Evolutionary conservation across 2,329 filamentous ascomycete genomes (phyloP), one percentile per base, ranked within the genome.

Genomic region (Aspergillus glaucus): DNA sequence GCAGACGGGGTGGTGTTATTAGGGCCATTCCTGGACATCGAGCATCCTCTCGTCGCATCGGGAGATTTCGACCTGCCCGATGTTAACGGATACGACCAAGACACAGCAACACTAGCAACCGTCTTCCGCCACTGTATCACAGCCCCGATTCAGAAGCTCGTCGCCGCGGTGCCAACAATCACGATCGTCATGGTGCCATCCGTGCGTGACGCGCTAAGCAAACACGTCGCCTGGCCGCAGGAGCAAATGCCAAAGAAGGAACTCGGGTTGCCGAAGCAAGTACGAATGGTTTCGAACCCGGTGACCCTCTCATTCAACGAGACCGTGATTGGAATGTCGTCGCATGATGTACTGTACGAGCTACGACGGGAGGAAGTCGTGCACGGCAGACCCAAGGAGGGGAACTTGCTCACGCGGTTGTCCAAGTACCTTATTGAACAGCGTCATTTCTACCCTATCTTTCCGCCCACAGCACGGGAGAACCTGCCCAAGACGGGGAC

Each of bases 221-320:
- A 87, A 62, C 88, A 95, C 68, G 87, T 93, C 50, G 86, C 88
- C 14, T 97, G 88, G 84, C 89, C 91, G 0, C 85, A 88, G 62
- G 85, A 88, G 63, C 80, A 81, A 24, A 81, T 95, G 37, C 75
- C 77, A 2, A 75, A 69, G 55, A 87, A 84, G 60, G 86, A 91
- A 15, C 79, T 94, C 6, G 88, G 87, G 4, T 77, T 97, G 4
- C 86, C 86, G 9, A 92, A 88, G 64, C 78, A 85, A 49, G 86
- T 80, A 9, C 83, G 81, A 48, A 80, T 94, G 58, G 81, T 96
- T 14, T 88, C 90, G 2, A 97, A 97, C 63, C 93, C 93, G 1
- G 92, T 94, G 77, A 89, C 87, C 7, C 70, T 97, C 3, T 88
- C 83, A 5, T 76, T 97, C 55, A 98, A 98, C 69, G 93, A 97